These are phyloP conservation scores for Phlebiopsis flavidoalba DNA, from an alignment of 768 basidiomycete genomes.

Conservation along the genomic window DNA sequence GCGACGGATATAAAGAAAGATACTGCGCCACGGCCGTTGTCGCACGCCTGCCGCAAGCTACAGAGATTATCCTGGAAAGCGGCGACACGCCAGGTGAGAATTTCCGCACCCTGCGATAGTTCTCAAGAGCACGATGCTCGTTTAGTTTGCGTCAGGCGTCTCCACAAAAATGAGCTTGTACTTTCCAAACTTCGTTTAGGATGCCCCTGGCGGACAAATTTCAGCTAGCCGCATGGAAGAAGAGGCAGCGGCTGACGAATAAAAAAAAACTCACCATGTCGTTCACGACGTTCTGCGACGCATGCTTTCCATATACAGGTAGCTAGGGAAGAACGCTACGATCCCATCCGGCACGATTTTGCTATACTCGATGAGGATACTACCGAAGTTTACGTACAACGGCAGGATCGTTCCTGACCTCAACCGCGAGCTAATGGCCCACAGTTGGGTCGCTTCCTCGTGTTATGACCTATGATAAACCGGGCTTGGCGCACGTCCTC, in stretches of 20 bases:
- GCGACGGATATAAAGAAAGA: constrained; percentile 93
- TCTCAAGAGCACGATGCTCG: constrained; percentile 95
- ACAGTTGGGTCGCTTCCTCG: constrained; percentile 97
- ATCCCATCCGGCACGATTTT: constrained; percentile 98
- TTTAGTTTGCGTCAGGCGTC: constrained; percentile 98
- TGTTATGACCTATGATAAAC: constrained; percentile 77
- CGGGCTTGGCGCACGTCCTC: background rate
- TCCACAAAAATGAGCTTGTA: constrained; percentile 99
- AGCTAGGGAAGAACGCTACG: constrained; percentile 98
- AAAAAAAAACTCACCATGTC: constrained; percentile 76
- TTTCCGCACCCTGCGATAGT: constrained; percentile 80
- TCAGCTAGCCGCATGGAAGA: background rate
- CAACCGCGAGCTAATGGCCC: constrained; percentile 96
- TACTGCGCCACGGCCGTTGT: constrained; percentile 98
- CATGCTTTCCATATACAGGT: constrained; percentile 99
- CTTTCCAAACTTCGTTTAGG: constrained; percentile 98
- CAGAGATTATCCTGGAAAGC: background rate
- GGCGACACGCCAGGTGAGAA: background rate
- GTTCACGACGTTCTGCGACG: constrained; percentile 91
- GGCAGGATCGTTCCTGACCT: constrained; percentile 97
- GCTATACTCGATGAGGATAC: constrained; percentile 95
- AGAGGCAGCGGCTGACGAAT: background rate
- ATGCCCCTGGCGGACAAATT: constrained; percentile 66
- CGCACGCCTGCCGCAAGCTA: constrained; percentile 68
- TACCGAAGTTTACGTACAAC: constrained; percentile 99